phyloP scores from a whole-genome alignment of 176 grass and related monocot genomes.

The Rhynchospora pubera region DNA sequence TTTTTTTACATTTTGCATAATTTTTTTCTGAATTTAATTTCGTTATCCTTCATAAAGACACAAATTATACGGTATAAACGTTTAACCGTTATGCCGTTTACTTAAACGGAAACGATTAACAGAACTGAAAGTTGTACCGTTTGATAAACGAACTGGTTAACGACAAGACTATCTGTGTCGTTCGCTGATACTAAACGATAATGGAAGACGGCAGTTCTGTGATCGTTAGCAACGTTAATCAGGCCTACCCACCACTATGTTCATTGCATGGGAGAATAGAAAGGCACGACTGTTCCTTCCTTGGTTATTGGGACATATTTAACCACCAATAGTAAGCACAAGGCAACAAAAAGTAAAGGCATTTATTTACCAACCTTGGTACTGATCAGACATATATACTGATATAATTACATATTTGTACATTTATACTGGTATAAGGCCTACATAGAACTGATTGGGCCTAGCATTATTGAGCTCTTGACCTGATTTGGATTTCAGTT shows the following conservation, averaged over 20 bases:
- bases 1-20: no score
- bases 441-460: background rate
- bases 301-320: slow-evolving; percentile 16
- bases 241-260: slow-evolving; percentile 51
- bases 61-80: no score
- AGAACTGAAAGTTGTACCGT: no score
- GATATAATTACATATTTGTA: background rate
- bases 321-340: background rate
- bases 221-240: no score
- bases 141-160: no score
- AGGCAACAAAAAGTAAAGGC: background rate
- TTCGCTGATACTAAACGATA: no score
- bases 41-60: no score
- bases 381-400: background rate
- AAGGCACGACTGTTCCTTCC: slow-evolving; percentile 58
- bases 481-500: background rate
- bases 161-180: no score
- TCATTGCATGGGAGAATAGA: slow-evolving; percentile 80
- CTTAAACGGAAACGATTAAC: no score
- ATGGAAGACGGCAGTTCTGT: no score
- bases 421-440: background rate
- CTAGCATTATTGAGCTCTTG: background rate
- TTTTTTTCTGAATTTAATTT: no score
- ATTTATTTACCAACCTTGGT: background rate
- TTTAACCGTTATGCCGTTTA: no score